Evolutionary conservation across 1,284 basidiomycete species (phyloP), one percentile per base, ranked within the genome.

Genomic region (Peniophora sp.): DNA sequence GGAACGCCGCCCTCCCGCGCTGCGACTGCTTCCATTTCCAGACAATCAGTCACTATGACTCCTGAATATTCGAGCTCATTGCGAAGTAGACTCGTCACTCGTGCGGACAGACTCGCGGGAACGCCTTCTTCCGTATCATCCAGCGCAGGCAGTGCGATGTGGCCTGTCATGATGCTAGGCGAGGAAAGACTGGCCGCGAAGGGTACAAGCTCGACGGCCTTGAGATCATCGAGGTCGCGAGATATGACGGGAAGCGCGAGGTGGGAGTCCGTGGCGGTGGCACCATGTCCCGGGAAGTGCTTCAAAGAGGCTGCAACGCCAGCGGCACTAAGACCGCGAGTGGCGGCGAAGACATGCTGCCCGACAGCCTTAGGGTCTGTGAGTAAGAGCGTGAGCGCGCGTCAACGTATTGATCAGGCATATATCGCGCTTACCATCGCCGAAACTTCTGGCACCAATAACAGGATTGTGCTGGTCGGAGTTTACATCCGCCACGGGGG

Each of bases 221-320:
- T 45, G 3, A 85, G 65, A 49, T 72, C 63, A 2, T 61, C 51
- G 32, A 65, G 65, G 3, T 69, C 65, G 51, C 84, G 83, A 47
- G 64, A 62, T 58, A 87, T 83, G 19, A 72, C 62, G 0, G 84
- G 84, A 3, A 86, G 71, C 2, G 73, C 77, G n/a, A 83, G 71
- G 57, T 86, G 84, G 1, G 83, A 85, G 59, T 87, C 84, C 50
- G 84, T 69, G 50, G 80, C 73, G 0, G 83, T 87, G 51, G 86
- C 83, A 0, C 85, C 85, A 54, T 87, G 84, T 0, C 85, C 84
- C 0, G 83, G 84, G 58, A 86, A 86, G 58, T 86, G 84, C 59
- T 86, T 87, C 2, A 74, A 73, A 24, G 71, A 79, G 0, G 84
- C 72, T 2, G 83, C 81, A 10, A 87, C 63, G 1, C 73, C 74